These are phyloP conservation scores for Thielaviopsis euricoi DNA, from an alignment of 2,329 filamentous ascomycete species.

Conservation along the genomic window DNA sequence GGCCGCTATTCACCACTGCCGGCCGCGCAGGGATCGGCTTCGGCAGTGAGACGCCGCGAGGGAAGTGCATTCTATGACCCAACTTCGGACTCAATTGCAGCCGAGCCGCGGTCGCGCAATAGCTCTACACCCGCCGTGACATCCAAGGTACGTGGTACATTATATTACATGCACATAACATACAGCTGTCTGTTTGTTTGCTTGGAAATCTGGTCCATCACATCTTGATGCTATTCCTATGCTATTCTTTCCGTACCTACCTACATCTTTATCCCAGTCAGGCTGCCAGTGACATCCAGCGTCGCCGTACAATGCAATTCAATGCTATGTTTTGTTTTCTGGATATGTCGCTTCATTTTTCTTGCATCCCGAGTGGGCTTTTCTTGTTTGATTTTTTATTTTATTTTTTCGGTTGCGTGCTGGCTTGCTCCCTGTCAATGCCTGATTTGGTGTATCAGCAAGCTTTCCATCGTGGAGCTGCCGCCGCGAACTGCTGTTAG, in stretches of 20 bases:
- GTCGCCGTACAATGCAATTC: neutral
- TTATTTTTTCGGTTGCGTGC: neutral
- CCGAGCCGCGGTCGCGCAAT: constrained; percentile 29
- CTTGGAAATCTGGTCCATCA: no score
- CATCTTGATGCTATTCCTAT: neutral
- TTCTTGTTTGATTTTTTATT: neutral
- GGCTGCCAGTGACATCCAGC: neutral
- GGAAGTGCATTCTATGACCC: constrained; percentile 37
- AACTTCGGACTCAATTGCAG: constrained; percentile 31
- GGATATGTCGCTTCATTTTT: neutral
- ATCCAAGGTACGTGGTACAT: constrained; percentile 26
- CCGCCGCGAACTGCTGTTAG: neutral
- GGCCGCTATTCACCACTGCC: constrained; percentile 12
- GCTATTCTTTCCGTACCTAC: neutral
- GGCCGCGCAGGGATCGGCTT: constrained; percentile 19
- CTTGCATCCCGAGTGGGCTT: neutral
- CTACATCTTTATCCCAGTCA: neutral
- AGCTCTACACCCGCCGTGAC: constrained; percentile 19
- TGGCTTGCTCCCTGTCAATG: neutral
- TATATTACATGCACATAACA: neutral
- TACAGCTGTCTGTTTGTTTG: no score
- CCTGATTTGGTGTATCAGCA: neutral
- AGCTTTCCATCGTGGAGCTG: neutral
- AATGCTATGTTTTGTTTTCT: neutral
- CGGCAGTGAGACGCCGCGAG: constrained; percentile 21